Evolutionary conservation across 1,284 basidiomycete genomes (phyloP), one percentile per base, ranked within the genome.

Genomic region (Moesziomyces sp.): DNA sequence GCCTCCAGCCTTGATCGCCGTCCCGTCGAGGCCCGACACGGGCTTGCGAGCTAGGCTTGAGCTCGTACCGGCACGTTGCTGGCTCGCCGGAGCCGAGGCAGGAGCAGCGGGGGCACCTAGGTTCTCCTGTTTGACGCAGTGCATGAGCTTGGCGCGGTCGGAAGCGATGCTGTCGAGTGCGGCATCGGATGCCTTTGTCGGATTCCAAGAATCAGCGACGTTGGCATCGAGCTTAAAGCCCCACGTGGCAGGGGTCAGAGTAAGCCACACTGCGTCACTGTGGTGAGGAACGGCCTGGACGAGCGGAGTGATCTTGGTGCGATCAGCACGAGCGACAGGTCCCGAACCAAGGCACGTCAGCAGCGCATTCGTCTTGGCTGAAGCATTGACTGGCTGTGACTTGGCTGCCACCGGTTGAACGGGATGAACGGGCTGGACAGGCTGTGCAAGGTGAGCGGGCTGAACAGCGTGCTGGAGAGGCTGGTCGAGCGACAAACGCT

Each of bases 301-400:
- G 6, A 70, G 23, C 19, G 53, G 18, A 30, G 55, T 28, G 18
- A 70, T 47, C 18, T 33, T 43, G 28, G 42, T 11, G 5, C 23
- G 38, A 26, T 69, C 52, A 7, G 60, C 66, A 0, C 24, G 46
- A 4, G 38, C 14, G 3, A 44, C 18, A 0, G 52, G 28, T 4
- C 23, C 11, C 10, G 45, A 42, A 14, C 67, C 67, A 8, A 70
- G 49, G 21, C 67, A 70, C 33, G 49, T 57, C 1, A 70, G 35
- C 0, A 70, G 48, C 16, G 40, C 45, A 7, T 21, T 9, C 2
- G 53, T 46, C 21, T 51, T 51, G 10, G 51, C 9, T 10, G 16
- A 0, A 14, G 35, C 35, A 4, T 38, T 18, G 14, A 16, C 33
- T 7, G 24, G 30, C 30, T 2, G 30, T 10, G 30, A 30, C 11